Evolutionary conservation across 2,329 filamentous ascomycete species (phyloP).

Genomic region (Ophiosphaerella narmari): DNA sequence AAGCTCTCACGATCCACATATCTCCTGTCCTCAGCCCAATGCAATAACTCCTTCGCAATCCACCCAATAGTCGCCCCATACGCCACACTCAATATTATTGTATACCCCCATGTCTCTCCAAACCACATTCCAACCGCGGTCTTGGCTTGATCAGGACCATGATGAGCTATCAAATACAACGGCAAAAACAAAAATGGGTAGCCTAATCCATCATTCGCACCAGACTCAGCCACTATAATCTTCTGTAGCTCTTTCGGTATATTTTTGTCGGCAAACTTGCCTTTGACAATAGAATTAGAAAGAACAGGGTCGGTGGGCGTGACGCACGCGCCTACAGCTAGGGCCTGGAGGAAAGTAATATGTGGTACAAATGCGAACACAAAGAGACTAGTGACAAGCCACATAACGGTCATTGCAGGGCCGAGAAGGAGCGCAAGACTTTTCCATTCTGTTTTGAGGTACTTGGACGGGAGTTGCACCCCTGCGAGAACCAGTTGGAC

Average conservation of each 20-base stretch:
- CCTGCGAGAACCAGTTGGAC: conserved; percentile 89
- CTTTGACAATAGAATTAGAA: conserved; percentile 89
- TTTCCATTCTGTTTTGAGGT: conserved; percentile 78
- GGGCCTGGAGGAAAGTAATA: conserved; percentile 74
- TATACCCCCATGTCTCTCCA: conserved; percentile 82
- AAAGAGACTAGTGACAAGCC: conserved; percentile 78
- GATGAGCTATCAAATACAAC: conserved; percentile 80
- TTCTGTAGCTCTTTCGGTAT: conserved; percentile 80
- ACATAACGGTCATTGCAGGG: conserved; percentile 85
- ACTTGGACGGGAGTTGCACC: conserved; percentile 83
- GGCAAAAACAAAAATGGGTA: conserved; percentile 89
- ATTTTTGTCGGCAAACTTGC: conserved; percentile 89
- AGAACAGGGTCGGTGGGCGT: conserved; percentile 89
- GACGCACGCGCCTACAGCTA: conserved; percentile 83
- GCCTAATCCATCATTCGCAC: conserved; percentile 85
- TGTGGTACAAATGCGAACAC: conserved; percentile 77
- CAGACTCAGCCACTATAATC: conserved; percentile 70
- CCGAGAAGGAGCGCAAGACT: conserved; percentile 75
- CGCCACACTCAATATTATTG: conserved; percentile 74
- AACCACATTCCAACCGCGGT: conserved; percentile 82
- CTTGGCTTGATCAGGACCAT: conserved; percentile 62
- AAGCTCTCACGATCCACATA: conserved; percentile 89
- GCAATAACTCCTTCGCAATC: conserved; percentile 79
- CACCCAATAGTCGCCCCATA: conserved; percentile 81
- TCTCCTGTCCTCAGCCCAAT: conserved; percentile 79